Conservation (phyloP, 345 rosid genomes). For the Angophora floribunda region DNA sequence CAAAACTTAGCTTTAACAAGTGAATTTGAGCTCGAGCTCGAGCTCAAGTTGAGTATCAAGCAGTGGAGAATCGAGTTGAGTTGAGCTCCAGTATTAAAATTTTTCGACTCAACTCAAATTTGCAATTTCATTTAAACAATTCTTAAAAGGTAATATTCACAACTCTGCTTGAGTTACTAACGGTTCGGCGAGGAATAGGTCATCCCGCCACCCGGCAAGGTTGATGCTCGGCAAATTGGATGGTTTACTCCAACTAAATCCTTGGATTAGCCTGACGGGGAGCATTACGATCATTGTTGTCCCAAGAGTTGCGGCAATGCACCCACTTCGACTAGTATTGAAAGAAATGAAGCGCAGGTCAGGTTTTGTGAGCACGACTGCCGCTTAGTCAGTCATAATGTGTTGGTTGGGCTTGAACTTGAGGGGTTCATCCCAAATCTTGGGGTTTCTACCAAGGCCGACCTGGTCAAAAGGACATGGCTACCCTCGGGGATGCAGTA, state of each 20-base stretch:
- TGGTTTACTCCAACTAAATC: neutral
- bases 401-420: neutral
- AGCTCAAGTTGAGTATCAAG: neutral
- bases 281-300: neutral
- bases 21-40: neutral
- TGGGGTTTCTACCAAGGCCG: too few species aligned
- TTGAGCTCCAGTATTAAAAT: neutral
- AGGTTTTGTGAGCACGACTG: neutral
- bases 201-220: neutral
- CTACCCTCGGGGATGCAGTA: neutral
- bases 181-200: neutral
- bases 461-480: neutral
- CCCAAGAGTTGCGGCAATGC: neutral
- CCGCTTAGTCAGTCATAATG: neutral
- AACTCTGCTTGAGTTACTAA: neutral
- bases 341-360: neutral
- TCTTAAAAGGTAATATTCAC: neutral
- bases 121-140: neutral
- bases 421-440: too few species aligned
- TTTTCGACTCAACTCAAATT: neutral
- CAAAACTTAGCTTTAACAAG: slow-evolving; percentile 45
- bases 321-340: neutral
- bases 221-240: neutral
- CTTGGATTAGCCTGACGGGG: neutral
- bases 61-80: neutral